Evolutionary conservation across 2,329 filamentous ascomycete species (phyloP).

Genomic region (Fusarium armeniacum): DNA sequence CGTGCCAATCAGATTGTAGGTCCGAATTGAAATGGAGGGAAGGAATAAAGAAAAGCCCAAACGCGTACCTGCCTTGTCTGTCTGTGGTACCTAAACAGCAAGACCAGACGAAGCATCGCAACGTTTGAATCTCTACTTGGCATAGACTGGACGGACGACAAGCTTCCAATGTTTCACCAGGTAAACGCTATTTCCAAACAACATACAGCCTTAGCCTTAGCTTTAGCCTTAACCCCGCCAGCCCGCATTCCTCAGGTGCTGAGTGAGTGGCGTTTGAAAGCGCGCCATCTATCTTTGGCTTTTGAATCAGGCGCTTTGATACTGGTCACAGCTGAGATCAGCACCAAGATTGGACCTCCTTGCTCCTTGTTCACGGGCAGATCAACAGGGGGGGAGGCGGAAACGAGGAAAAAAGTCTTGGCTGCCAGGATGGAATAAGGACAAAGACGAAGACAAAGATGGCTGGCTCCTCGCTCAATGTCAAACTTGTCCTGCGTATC

Average conservation of each 20-base stretch:
- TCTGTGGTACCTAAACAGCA: background rate
- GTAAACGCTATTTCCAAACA: slow-evolving; percentile 34
- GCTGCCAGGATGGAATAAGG: slow-evolving; percentile 36
- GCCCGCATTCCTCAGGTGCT: slow-evolving; percentile 36
- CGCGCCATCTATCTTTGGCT: slow-evolving; percentile 25
- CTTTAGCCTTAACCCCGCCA: slow-evolving; percentile 21
- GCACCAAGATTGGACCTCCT: slow-evolving; percentile 23
- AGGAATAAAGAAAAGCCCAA: slow-evolving; percentile 29
- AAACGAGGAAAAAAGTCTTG: slow-evolving; percentile 28
- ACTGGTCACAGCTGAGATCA: slow-evolving; percentile 12
- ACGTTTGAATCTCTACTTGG: background rate
- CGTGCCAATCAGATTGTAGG: slow-evolving; percentile 37
- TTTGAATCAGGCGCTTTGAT: slow-evolving; percentile 31
- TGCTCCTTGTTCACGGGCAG: slow-evolving; percentile 20
- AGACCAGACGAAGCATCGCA: slow-evolving; percentile 3
- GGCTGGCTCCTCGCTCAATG: slow-evolving; percentile 1
- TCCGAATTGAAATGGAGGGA: slow-evolving; percentile 17
- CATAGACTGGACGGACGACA: background rate
- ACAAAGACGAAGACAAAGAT: slow-evolving; percentile 2
- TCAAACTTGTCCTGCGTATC: slow-evolving; percentile 31
- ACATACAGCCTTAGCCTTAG: slow-evolving; percentile 36
- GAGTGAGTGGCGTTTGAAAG: slow-evolving; percentile 27
- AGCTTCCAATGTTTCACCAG: slow-evolving; percentile 31
- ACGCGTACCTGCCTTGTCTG: background rate
- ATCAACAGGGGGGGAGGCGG: slow-evolving; percentile 31